Percentiles rank a stretch among this genome's conserved stretches.
Evolutionary conservation across 164 flowering plant genomes (phyloP).

Genomic region (Santalum album): DNA sequence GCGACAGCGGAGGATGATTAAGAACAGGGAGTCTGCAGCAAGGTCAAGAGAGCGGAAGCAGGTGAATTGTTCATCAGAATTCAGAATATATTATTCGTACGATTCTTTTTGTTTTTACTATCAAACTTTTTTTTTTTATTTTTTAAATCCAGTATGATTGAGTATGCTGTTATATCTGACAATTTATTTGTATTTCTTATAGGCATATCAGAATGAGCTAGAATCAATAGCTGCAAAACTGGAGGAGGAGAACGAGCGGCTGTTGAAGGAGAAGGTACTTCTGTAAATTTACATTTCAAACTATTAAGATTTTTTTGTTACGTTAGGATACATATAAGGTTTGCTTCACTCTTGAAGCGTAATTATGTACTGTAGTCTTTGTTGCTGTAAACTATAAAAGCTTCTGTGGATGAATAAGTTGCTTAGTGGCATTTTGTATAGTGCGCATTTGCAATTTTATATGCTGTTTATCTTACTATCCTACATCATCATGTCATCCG

Average conservation of each 20-base stretch:
- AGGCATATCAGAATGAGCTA: constrained; percentile 76
- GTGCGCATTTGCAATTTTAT: no score
- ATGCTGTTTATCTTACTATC: no score
- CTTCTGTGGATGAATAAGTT: no score
- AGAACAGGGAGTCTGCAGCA: constrained; percentile 74
- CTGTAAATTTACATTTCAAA: background rate
- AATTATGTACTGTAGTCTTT: no score
- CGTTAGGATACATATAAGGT: no score
- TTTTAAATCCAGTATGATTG: no score
- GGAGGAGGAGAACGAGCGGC: constrained; percentile 62
- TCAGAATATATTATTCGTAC: background rate
- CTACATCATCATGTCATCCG: no score
- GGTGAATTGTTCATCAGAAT: constrained; percentile 19
- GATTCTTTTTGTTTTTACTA: background rate
- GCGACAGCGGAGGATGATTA: constrained; percentile 75
- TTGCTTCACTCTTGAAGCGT: no score
- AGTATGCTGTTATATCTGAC: no score
- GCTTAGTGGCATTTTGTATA: no score
- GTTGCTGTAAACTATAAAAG: no score
- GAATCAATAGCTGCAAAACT: constrained; percentile 51
- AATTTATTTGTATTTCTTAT: no score
- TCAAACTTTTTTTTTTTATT: background rate
- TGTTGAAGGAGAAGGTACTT: constrained; percentile 58
- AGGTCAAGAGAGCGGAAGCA: constrained; percentile 74
- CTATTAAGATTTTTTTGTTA: background rate